phyloP scores from a whole-genome alignment of 495 filamentous ascomycete species.

The Hypoxylon fuscum region DNA sequence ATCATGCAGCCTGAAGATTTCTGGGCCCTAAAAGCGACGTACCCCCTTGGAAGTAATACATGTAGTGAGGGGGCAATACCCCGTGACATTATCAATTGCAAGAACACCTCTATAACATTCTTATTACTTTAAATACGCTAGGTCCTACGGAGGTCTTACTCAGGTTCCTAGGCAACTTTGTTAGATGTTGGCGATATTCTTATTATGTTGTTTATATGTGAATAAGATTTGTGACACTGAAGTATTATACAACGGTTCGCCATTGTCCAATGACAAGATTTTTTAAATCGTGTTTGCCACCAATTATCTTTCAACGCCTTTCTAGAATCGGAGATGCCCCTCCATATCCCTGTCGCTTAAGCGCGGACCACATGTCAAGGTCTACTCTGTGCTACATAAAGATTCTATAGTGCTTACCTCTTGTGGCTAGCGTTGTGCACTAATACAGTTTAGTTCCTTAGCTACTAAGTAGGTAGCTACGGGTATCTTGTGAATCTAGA shows the following conservation, averaged over 20 bases:
- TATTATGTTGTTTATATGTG: too few species aligned
- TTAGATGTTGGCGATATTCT: too few species aligned
- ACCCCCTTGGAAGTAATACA: conserved; percentile 4
- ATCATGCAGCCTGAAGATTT: conserved; percentile 20
- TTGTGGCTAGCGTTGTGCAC: conserved; percentile 19
- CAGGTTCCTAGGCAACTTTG: too few species aligned
- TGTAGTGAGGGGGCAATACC: conserved; percentile 12
- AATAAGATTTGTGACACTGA: conserved; percentile 19
- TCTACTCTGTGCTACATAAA: conserved; percentile 27
- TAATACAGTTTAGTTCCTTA: conserved; percentile 17
- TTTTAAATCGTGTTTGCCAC: conserved; percentile 19
- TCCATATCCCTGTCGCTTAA: conserved; percentile 32
- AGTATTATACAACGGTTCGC: conserved; percentile 21
- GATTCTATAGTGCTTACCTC: conserved; percentile 25
- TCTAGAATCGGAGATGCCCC: conserved; percentile 38
- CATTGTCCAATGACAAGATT: conserved; percentile 24
- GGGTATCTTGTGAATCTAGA: conserved; percentile 29
- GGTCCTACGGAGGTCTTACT: too few species aligned
- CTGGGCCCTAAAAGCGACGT: neutral
- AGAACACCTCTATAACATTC: too few species aligned
- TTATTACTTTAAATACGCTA: too few species aligned
- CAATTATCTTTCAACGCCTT: conserved; percentile 30
- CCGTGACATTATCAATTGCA: neutral
- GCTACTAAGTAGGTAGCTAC: too few species aligned
- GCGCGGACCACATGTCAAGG: conserved; percentile 21